Base-by-base conservation (phyloP, 2,329 filamentous ascomycete genomes). In the Sporothrix euskadiensis region DNA sequence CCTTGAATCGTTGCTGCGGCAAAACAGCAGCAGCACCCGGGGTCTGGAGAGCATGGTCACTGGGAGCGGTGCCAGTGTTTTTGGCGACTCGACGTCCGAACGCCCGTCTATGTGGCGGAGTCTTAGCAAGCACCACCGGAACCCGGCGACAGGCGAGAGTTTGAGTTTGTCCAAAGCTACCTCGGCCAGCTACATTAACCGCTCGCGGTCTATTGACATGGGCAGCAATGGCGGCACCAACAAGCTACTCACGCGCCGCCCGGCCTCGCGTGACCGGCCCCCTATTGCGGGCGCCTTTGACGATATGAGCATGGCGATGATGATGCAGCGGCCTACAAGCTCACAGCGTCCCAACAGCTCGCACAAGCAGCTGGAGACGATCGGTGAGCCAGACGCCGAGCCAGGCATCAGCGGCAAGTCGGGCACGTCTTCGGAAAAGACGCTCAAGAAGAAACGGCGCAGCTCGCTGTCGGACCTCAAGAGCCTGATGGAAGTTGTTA, bases 391-490 rank as follows among this genome's bases (percentile, higher is more conserved):
- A 0, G 83, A 84, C 0, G 82, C 81, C 19, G 85, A 86, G 72
- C 79, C 81, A 5, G 76, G 78, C 9, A 76, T 80, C 44, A 4
- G 35, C 78, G 4, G 19, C 77, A 44, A 22, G 32, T 44, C 32
- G 2, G 41, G 69, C 56, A 54, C 57, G 39, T 32, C 30, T 0
- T 22, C 79, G 0, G 76, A 76, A 6, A 86, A 83, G 76, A 80
- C 80, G n/a, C 82, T 84, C 61, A 90, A 88, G 80, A 94, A 91
- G 83, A 98, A 97, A 84, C 88, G 95, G 72, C 90, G 95, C 80
- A 98, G 94, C 82, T 98, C 94, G 35, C 83, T 98, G 57, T 97
- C 94, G 4, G 95, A 98, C 80, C 85, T 98, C 66, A 92, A 81
- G 76, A 77, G 75, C 22, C 84, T 93, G 22, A 90, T 95, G 82